phyloP scores from a whole-genome alignment of 768 basidiomycete genomes.

The Rhizopogon vesiculosus region DNA sequence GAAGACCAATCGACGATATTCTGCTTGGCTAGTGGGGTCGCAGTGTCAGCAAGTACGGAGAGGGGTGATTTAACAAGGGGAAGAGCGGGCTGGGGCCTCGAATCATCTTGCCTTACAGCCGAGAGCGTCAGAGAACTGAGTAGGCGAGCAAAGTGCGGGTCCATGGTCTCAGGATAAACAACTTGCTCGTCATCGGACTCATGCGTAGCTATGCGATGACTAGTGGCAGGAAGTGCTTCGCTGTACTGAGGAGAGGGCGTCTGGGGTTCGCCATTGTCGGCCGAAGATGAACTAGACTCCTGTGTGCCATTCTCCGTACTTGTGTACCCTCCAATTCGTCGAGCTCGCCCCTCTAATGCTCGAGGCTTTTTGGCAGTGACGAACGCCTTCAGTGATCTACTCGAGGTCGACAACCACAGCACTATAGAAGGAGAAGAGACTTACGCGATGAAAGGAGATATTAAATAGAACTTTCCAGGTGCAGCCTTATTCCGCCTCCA shows the following conservation, averaged over 20 bases:
- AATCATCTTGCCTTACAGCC: slow-evolving; percentile 28
- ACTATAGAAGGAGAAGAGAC: slow-evolving; percentile 16
- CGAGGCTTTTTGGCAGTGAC: slow-evolving; percentile 61
- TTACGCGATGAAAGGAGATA: slow-evolving; percentile 89
- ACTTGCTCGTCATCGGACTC: slow-evolving; percentile 29
- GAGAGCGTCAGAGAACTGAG: slow-evolving; percentile 61
- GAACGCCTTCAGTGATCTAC: slow-evolving; percentile 51
- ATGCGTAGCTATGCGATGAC: slow-evolving; percentile 18
- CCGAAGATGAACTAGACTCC: slow-evolving; percentile 67
- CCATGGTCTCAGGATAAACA: slow-evolving; percentile 34
- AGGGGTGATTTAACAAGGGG: slow-evolving; percentile 1
- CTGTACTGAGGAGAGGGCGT: slow-evolving; percentile 61
- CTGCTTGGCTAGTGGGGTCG: slow-evolving; percentile 8
- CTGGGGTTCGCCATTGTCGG: slow-evolving; percentile 55
- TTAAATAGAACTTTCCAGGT: slow-evolving; percentile 87
- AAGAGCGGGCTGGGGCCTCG: slow-evolving; percentile 6
- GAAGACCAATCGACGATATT: slow-evolving; percentile 28
- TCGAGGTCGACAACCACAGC: slow-evolving; percentile 2
- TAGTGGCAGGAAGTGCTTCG: slow-evolving; percentile 27
- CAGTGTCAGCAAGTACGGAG: slow-evolving; percentile 1
- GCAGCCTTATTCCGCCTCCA: slow-evolving; percentile 78
- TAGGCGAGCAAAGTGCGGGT: slow-evolving; percentile 69
- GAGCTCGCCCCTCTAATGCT: slow-evolving; percentile 27
- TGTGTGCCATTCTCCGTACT: slow-evolving; percentile 35
- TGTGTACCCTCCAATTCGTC: slow-evolving; percentile 26